Percentiles rank a stretch among this genome's conserved stretches.
phyloP scores from a whole-genome alignment of 2,329 filamentous ascomycete genomes.

The Eutypa lata region DNA sequence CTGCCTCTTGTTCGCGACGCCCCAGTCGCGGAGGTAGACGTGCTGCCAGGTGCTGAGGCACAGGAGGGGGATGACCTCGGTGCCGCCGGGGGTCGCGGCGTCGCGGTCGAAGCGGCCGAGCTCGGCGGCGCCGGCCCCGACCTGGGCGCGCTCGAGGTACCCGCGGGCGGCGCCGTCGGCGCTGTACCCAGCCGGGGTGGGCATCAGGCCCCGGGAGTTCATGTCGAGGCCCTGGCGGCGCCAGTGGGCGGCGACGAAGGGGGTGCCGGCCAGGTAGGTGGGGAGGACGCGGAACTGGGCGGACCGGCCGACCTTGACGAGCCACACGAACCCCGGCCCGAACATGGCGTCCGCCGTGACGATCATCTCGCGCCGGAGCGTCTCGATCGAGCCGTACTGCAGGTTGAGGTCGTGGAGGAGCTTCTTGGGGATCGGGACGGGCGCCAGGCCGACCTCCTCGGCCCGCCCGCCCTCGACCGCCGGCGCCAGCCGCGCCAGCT shows the following conservation, averaged over 20 bases:
- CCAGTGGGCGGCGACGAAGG: slow-evolving; percentile 81
- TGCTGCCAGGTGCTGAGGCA: slow-evolving; percentile 98
- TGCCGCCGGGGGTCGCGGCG: slow-evolving; percentile 58
- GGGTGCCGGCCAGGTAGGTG: slow-evolving; percentile 89
- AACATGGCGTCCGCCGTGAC: slow-evolving; percentile 87
- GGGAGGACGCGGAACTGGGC: slow-evolving; percentile 64
- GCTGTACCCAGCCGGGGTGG: slow-evolving; percentile 24
- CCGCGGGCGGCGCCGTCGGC: slow-evolving; percentile 23
- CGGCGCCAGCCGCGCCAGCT: slow-evolving; percentile 33
- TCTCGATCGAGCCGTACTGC: slow-evolving; percentile 80
- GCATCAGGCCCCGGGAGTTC: slow-evolving; percentile 55
- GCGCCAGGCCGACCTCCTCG: slow-evolving; percentile 7
- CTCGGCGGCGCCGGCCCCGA: slow-evolving; percentile 19
- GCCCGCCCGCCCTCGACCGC: background rate
- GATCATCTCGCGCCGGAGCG: slow-evolving; percentile 75
- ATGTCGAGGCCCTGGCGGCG: slow-evolving; percentile 67
- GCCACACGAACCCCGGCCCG: slow-evolving; percentile 95
- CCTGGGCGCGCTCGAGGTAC: slow-evolving; percentile 38
- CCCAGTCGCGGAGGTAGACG: slow-evolving; percentile 82
- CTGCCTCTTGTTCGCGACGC: slow-evolving; percentile 66
- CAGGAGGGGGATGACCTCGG: slow-evolving; percentile 71
- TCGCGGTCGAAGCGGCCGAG: slow-evolving; percentile 23
- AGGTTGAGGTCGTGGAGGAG: slow-evolving; percentile 60
- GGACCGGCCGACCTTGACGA: slow-evolving; percentile 59
- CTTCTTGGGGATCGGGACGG: slow-evolving; percentile 6